phyloP scores from a whole-genome alignment of 108 stramenopile genomes.

The Cyclotella kingstonii region DNA sequence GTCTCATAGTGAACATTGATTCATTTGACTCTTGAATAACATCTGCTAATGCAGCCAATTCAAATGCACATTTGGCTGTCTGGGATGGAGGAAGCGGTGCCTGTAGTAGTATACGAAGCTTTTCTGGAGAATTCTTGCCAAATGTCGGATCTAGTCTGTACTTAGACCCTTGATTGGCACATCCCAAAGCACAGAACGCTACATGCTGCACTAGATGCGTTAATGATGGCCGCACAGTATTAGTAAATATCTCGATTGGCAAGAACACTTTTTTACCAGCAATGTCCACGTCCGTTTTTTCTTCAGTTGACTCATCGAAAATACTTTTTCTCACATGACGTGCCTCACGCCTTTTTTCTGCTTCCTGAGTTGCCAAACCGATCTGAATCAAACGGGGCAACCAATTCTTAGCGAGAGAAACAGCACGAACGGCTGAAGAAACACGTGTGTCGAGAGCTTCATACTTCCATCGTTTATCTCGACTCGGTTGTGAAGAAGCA shows the following conservation, averaged over 20 bases:
- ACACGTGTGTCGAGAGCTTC: conserved; percentile 81
- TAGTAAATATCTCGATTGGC: background rate
- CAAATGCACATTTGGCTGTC: conserved; percentile 75
- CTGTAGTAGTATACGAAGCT: conserved; percentile 60
- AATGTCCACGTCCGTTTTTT: background rate
- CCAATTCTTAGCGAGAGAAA: conserved; percentile 69
- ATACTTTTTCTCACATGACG: conserved; percentile 28
- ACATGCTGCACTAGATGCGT: conserved; percentile 71
- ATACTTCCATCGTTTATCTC: conserved; percentile 84
- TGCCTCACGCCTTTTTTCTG: conserved; percentile 79
- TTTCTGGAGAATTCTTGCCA: conserved; percentile 66
- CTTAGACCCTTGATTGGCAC: conserved; percentile 64
- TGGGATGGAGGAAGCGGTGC: conserved; percentile 81
- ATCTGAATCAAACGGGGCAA: conserved; percentile 74
- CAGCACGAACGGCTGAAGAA: conserved; percentile 67
- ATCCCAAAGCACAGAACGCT: conserved; percentile 79
- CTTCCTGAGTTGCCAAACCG: conserved; percentile 75
- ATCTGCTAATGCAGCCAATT: conserved; percentile 75
- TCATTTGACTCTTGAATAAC: conserved; percentile 57
- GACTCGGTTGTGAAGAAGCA: conserved; percentile 36
- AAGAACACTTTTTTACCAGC: background rate
- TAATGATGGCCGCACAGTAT: conserved; percentile 64
- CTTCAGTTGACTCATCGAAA: conserved; percentile 1
- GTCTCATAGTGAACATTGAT: conserved; percentile 37
- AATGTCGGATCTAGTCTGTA: conserved; percentile 63